Evolutionary conservation across 2,329 filamentous ascomycete species (phyloP), one percentile per base, ranked within the genome.

Genomic region (Cordyceps farinosa): DNA sequence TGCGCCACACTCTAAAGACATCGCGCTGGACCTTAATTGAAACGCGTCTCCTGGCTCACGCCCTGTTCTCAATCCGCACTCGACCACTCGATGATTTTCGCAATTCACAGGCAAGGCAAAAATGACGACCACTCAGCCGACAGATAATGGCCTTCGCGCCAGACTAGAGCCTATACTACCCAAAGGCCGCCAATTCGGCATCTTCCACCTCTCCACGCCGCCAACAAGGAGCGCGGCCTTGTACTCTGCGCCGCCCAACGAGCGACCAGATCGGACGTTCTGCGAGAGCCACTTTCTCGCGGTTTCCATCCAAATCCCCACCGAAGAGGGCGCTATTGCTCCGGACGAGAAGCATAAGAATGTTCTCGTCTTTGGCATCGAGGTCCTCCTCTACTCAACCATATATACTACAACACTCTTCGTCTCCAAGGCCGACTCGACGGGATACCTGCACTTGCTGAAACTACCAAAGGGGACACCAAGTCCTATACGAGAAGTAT

Each of bases 391-490:
- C 65, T 99, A 96, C 76, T 90, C 87, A 0, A 97, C 93, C 0
- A 84, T 85, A 52, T 84, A 85, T 69, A 84, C 92, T 30, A 96
- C 90, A 1, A 97, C 91, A 4, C 84, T 98, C 61, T 99, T 99
- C 74, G 89, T 99, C 30, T 94, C 93, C 66, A 99, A 99, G 76
- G 95, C 95, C 55, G 95, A 99, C 77, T 97, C 95, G 10, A 97
- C 94, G 0, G 95, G 96, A 30, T 96, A 92, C 72, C 78, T 97
- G 10, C 81, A 87, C 67, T 80, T 89, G 2, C 79, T 93, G 42
- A 78, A 84, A 22, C 79, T 90, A 0, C 84, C 87, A 17, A 84
- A 79, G 68, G 81, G 84, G n/a, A 80, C 82, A 0, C 80, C 85
- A 0, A 95, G 91, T 3, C 92, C 92, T 0, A 83, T 97, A 56